A percentile compares a stretch with the other conserved stretches of the same genome.
Evolutionary conservation across 768 basidiomycete species (phyloP).

Genomic region (Tylopilus sp.): DNA sequence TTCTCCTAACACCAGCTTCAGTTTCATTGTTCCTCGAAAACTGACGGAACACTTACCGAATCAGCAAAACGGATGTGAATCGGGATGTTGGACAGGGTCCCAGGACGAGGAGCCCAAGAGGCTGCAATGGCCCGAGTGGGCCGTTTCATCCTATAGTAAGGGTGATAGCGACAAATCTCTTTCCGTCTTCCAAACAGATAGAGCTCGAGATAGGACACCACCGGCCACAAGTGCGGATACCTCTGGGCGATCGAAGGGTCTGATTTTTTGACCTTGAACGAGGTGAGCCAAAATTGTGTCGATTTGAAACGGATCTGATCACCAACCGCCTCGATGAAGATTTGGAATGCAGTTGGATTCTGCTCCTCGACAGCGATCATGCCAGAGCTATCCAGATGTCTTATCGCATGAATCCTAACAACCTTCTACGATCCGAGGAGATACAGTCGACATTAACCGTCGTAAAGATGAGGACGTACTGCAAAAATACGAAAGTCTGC

Average conservation of each 20-base stretch:
- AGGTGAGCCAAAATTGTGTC: neutral
- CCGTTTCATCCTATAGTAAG: no score
- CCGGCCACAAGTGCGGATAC: slow-evolving; percentile 15
- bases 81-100: neutral
- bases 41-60: slow-evolving; percentile 1
- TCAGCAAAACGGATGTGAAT: slow-evolving; percentile 10
- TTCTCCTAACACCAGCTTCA: slow-evolving; percentile 10
- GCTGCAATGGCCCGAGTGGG: no score
- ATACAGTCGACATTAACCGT: neutral
- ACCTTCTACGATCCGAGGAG: neutral
- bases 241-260: slow-evolving; percentile 9
- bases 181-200: slow-evolving; percentile 4
- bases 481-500: neutral
- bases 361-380: slow-evolving; percentile 10
- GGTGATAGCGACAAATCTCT: no score
- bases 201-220: slow-evolving; percentile 13
- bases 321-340: slow-evolving; percentile 17
- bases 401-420: neutral
- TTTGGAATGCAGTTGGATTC: neutral
- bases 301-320: neutral
- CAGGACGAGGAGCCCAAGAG: neutral
- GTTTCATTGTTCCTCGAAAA: neutral
- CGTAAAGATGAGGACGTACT: slow-evolving; percentile 4
- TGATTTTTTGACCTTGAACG: slow-evolving; percentile 9
- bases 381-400: neutral